Evolutionary conservation across 1,284 basidiomycete species (phyloP), one percentile per base, ranked within the genome.

Genomic region (Pascua guehoae): DNA sequence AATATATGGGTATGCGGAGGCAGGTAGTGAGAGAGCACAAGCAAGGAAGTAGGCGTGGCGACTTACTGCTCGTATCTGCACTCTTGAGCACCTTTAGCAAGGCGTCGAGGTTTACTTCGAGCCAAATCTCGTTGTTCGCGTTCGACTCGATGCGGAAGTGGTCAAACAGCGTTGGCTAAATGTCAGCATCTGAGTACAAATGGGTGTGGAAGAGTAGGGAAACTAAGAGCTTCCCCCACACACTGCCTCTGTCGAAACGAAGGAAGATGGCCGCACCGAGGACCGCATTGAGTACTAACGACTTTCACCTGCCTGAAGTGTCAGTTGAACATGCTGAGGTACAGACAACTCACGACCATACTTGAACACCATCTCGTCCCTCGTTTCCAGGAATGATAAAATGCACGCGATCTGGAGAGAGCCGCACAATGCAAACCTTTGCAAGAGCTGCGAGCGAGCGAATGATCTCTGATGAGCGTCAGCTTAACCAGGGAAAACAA

Each of bases 71-170:
- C 8, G 48, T 67, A 40, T 78, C 74, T 1, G 75, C 75, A 47
- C 74, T 76, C 12, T 63, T 81, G 5, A 95, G 80, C 0, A 89
- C 88, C 14, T 85, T 84, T 16, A 88, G 79, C 1, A 95, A 80
- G 0, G 88, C 86, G 52, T 92, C 91, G 8, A 78, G 61, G 52
- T 68, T 66, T 52, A 88, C 81, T 38, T 83, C 79, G 55, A 93
- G 78, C 18, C 86, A 88, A 59, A 95, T 94, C 66, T 87, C 85
- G 71, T 95, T 92, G 50, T 86, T 81, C 38, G 65, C 62, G 66
- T 92, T 92, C 14, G 89, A 92, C 70, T 93, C 88, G 62, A 95
- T 91, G 41, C 89, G 86, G 73, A 90, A 93, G 59, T 85, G 81
- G 7, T 81, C 82, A 77, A 94, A 95, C 8, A 94, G 75, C 0